Base-by-base conservation (phyloP, 805 yeast genomes). In the Starmerella asiatica region DNA sequence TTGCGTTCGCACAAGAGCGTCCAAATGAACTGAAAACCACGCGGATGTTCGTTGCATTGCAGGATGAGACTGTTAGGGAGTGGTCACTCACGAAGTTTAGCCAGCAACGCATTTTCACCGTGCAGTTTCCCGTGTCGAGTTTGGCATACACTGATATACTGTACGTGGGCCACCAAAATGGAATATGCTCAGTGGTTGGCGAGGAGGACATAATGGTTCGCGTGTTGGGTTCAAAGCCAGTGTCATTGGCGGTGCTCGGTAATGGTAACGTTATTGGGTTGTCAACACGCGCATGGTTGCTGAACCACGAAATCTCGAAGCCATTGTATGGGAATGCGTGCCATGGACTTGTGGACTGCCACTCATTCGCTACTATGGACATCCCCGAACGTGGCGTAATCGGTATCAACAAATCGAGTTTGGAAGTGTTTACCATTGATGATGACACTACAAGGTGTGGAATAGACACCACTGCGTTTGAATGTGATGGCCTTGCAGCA, bases 211-310 rank as follows among this genome's bases (percentile, higher is more conserved):
- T 84, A 1, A 65, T 79, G 50, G 72, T 75, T 15, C 75, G 77
- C 52, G 84, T 79, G 52, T 56, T 83, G 21, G 97, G 97, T 0
- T 68, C 80, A 0, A 66, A 67, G 30, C 73, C 80, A 0, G 77
- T 85, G 0, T 51, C 52, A 2, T 57, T 85, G 3, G 61, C 72
- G 2, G 48, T 73, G 9, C 52, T 37, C 53, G 3, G 59, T 2
- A 26, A 32, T 17, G 46, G 36, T 2, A n/a, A n/a, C n/a, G 56
- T 73, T 2, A 48, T 71, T 26, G 76, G 76, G 0, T 52, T 71
- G 12, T 72, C 79, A 3, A 59, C 77, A 0, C 60, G 70, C 34
- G 56, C 78, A 0, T 79, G 80, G 73, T 44, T 75, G 7, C 12
- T 40, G 16, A 4, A 37, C 28, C 33, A 30, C 2, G 9, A 8